Percentiles rank a stretch among this genome's conserved stretches.
Conservation (phyloP, 768 basidiomycete species). For the Naganishia randhawae region DNA sequence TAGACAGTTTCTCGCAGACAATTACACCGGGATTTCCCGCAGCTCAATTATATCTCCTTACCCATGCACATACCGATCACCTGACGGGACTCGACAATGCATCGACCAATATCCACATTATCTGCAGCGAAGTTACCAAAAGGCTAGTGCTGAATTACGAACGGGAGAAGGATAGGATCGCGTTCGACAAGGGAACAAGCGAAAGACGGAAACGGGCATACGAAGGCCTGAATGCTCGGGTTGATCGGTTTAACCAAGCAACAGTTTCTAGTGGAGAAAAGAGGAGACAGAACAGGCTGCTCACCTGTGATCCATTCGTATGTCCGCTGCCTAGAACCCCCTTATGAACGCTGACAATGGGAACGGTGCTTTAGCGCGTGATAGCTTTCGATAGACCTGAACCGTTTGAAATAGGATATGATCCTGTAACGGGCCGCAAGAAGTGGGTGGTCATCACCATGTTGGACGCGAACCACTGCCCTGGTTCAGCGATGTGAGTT, state of each 20-base stretch:
- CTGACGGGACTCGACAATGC: conserved; percentile 63
- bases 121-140: conserved; percentile 80
- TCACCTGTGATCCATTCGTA: conserved; percentile 12
- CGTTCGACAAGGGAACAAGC: conserved; percentile 20
- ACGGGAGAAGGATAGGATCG: conserved; percentile 39
- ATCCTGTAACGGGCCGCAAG: conserved; percentile 52
- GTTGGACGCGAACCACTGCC: conserved; percentile 90
- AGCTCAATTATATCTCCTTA: conserved; percentile 67
- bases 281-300: not conserved
- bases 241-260: not conserved
- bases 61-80: conserved; percentile 88
- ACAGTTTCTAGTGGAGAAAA: not conserved
- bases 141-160: conserved; percentile 64
- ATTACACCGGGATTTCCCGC: conserved; percentile 42
- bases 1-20: conserved; percentile 69
- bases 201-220: conserved; percentile 4
- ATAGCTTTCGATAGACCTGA: conserved; percentile 54
- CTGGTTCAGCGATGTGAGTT: conserved; percentile 82
- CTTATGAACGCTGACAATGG: not conserved
- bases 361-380: conserved; percentile 39
- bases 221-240: conserved; percentile 8
- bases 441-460: conserved; percentile 51
- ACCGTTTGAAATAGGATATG: conserved; percentile 50
- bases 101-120: conserved; percentile 68
- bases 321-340: not conserved